Percentiles rank a stretch among this genome's conserved stretches.
These are phyloP conservation scores for Colletotrichum zoysiae DNA, from an alignment of 2,329 filamentous ascomycete species.

Conservation along the genomic window DNA sequence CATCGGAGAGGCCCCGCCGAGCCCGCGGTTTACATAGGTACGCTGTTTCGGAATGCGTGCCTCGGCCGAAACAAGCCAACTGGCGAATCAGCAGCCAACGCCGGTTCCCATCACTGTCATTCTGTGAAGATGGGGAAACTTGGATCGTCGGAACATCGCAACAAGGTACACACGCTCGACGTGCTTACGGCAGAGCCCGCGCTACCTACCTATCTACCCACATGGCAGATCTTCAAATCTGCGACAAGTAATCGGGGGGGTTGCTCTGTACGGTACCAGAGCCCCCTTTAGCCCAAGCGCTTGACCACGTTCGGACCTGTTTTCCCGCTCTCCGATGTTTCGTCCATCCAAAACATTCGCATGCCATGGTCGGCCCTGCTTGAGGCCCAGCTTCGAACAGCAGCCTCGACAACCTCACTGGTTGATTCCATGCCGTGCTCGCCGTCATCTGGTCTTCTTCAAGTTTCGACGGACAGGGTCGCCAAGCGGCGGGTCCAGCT, in stretches of 20 bases:
- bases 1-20: conserved; percentile 16
- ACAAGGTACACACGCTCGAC: neutral
- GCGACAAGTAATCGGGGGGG: neutral
- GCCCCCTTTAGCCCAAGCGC: conserved; percentile 7
- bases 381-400: conserved; percentile 7
- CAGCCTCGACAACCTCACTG: conserved; percentile 43
- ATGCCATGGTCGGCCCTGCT: conserved; percentile 41
- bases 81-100: conserved; percentile 28
- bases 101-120: conserved; percentile 5
- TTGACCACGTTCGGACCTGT: conserved; percentile 23
- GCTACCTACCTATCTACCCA: neutral
- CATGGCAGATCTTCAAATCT: neutral
- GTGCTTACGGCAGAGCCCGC: neutral
- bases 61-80: conserved; percentile 1
- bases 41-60: conserved; percentile 32
- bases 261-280: neutral
- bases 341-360: conserved; percentile 44
- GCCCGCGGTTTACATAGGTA: conserved; percentile 12
- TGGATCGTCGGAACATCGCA: conserved; percentile 39
- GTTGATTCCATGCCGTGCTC: conserved; percentile 29
- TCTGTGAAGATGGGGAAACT: conserved; percentile 41
- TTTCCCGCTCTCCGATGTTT: conserved; percentile 34
- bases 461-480: neutral
- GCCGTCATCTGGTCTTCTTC: conserved; percentile 19
- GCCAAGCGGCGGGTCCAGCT: conserved; percentile 13